These are phyloP conservation scores for Quercus dentata DNA, from an alignment of 306 rosid species.

Conservation along the genomic window DNA sequence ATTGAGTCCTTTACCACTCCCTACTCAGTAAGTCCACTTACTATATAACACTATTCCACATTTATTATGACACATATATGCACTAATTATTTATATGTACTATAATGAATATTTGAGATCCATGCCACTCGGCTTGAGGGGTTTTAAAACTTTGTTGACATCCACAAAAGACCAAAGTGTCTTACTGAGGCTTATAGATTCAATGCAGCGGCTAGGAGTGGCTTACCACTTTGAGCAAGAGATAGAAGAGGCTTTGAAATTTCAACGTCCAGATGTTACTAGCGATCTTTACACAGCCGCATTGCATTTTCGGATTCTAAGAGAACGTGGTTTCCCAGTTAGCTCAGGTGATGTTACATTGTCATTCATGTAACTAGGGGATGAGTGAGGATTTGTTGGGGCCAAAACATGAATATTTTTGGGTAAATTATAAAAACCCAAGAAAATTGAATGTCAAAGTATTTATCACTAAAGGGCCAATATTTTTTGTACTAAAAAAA, in stretches of 20 bases:
- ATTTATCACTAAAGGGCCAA: no score
- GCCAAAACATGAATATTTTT: no score
- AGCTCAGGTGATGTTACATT: conserved; percentile 8
- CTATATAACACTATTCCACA: no score
- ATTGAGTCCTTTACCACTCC: not conserved
- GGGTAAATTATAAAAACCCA: no score
- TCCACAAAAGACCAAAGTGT: not conserved
- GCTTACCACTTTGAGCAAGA: conserved; percentile 31
- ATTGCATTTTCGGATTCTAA: conserved; percentile 13
- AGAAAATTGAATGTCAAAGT: no score
- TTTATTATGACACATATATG: no score
- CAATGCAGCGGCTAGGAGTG: conserved; percentile 23
- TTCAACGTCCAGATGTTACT: not conserved
- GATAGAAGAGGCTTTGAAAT: not conserved
- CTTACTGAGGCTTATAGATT: conserved; percentile 3
- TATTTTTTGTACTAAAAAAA: no score
- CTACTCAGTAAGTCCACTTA: not conserved
- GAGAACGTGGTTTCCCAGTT: conserved; percentile 22
- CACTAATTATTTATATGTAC: no score
- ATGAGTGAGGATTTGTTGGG: not conserved
- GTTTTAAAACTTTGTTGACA: not conserved
- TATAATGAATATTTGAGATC: not conserved
- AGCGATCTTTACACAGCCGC: conserved; percentile 1
- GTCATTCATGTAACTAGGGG: no score
- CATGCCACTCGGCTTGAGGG: conserved; percentile 6